Evolutionary conservation across 2,329 filamentous ascomycete species (phyloP), one percentile per base, ranked within the genome.

Genomic region (Fusarium virguliforme): DNA sequence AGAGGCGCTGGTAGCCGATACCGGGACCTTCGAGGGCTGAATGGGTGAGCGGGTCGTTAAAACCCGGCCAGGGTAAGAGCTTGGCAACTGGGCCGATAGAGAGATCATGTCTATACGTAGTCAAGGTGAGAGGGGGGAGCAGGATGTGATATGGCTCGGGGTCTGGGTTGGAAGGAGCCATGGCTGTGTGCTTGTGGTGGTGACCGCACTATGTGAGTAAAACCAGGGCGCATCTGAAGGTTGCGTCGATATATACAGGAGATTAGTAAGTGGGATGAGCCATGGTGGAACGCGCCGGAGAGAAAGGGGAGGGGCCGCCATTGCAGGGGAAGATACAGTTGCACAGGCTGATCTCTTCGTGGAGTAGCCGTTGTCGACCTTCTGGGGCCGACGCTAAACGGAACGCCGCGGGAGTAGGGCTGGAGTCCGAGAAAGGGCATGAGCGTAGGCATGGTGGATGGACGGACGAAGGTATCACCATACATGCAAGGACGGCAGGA

Each of bases 1-100:
- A 18, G 88, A 88, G 62, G 84, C 82, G 81, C 87, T 89, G 72
- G 88, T 82, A 66, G 87, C 85, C 35, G 88, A 89, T 37, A 82
- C 78, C 34, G 87, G 85, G 41, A 85, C 30, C 30, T 32, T 32
- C 76, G 32, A 81, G 65, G 26, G 65, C 81, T 54, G 77, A 76
- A 65, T 83, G 79, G 80, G 71, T 54, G 79, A 76, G 53, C 85
- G 77, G 68, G 79, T 81, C 60, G 86, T 87, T 73, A 86, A 85
- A 60, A 87, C 83, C 66, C 83, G 81, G 73, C 81, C 80, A 54
- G 85, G 85, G 77, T 85, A 83, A 63, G 81, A 76, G 64, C 57
- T 64, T 68, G 57, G 63, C 70, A 84, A 81, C 60, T 32, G 30
- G 30, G 30, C 30, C 30, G 30, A 32, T 32, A 32, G 30, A 32